Percentiles rank a stretch among this genome's conserved stretches.
phyloP scores from a whole-genome alignment of 495 filamentous ascomycete species.

The Neurospora sp. region DNA sequence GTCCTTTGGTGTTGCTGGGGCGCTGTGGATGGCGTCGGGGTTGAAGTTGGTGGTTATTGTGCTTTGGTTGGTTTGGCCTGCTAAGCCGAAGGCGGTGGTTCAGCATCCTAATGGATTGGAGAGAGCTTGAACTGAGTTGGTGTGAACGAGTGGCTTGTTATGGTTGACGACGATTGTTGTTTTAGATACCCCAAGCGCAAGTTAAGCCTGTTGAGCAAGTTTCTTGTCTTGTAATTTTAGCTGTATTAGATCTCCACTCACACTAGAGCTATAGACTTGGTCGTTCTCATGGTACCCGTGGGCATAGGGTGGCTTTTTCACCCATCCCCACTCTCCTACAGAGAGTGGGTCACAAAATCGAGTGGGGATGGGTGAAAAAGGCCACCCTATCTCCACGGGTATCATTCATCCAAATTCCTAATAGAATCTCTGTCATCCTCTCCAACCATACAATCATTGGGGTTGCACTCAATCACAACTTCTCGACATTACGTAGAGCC shows the following conservation, averaged over 20 bases:
- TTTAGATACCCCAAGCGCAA: neutral
- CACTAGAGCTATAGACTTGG: neutral
- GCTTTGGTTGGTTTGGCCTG: constrained; percentile 50
- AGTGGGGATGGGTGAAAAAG: no score
- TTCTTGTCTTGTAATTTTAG: neutral
- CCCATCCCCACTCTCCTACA: no score
- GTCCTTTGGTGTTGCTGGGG: constrained; percentile 43
- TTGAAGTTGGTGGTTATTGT: constrained; percentile 44
- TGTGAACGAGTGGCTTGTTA: neutral
- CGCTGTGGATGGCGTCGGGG: constrained; percentile 52
- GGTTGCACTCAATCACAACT: neutral
- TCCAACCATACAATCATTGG: neutral
- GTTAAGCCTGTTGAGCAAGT: neutral
- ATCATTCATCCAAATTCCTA: neutral
- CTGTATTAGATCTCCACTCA: neutral
- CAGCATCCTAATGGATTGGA: neutral
- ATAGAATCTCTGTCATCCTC: neutral
- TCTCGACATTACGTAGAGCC: neutral
- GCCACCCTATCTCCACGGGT: no score
- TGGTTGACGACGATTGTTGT: neutral
- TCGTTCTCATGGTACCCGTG: neutral
- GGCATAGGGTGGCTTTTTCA: no score
- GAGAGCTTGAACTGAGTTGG: neutral
- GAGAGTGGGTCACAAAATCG: no score
- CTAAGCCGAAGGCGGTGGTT: neutral